Evolutionary conservation across 768 basidiomycete genomes (phyloP), one percentile per base, ranked within the genome.

Genomic region (Gloeopeniophorella convolvens): DNA sequence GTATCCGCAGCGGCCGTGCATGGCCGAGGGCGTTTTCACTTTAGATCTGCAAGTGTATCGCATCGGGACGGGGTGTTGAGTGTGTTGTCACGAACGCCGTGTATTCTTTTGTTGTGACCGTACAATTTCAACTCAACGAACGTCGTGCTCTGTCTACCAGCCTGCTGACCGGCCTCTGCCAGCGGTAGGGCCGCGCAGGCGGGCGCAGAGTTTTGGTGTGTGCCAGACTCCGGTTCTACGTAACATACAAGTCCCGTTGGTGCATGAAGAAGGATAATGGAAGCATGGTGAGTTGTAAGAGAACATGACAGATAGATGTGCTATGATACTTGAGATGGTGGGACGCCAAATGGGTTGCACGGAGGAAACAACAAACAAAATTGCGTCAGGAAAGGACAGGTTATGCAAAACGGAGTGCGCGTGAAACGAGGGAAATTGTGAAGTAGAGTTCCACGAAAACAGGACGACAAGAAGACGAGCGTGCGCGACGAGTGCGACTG

Each of bases 161-260:
- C n/a, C n/a, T n/a, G n/a, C n/a, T n/a, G n/a, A n/a, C n/a, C n/a
- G n/a, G n/a, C n/a, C n/a, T n/a, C n/a, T n/a, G n/a, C n/a, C n/a
- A n/a, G n/a, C n/a, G n/a, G n/a, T n/a, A n/a, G n/a, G n/a, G n/a
- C n/a, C n/a, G n/a, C n/a, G n/a, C n/a, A n/a, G n/a, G n/a, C n/a
- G n/a, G n/a, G n/a, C n/a, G n/a, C n/a, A n/a, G n/a, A n/a, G n/a
- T n/a, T n/a, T n/a, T n/a, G n/a, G n/a, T n/a, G n/a, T n/a, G n/a
- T n/a, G n/a, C n/a, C n/a, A n/a, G n/a, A n/a, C n/a, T n/a, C n/a
- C n/a, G n/a, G n/a, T n/a, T n/a, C n/a, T n/a, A n/a, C n/a, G 32
- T 45, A 34, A 10, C 20, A 36, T 47, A 48, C 51, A 48, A 23
- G 18, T 44, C 36, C 32, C 31, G 18, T 16, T 20, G 34, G 34